These are phyloP conservation scores for Stromatinia cepivora DNA, from an alignment of 2,329 filamentous ascomycete genomes.

Conservation along the genomic window DNA sequence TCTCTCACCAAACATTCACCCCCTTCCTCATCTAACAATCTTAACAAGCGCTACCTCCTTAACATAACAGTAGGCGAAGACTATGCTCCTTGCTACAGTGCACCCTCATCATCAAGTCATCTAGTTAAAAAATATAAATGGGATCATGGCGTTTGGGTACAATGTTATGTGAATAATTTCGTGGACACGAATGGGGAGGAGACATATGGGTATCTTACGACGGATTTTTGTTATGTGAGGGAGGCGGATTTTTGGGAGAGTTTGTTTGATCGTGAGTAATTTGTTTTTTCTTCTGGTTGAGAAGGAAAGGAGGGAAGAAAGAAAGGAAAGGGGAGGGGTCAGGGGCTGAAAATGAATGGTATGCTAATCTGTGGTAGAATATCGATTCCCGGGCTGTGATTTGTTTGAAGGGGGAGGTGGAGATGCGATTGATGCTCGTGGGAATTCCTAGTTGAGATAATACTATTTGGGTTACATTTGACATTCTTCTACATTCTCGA, in stretches of 20 bases:
- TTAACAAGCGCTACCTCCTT: conserved; percentile 26
- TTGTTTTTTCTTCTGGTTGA: neutral
- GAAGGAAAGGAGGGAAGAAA: neutral
- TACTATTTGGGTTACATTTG: neutral
- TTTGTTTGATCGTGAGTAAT: conserved; percentile 29
- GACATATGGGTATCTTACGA: conserved; percentile 30
- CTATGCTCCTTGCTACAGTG: conserved; percentile 27
- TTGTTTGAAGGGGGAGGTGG: conserved; percentile 1
- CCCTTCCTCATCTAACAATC: neutral
- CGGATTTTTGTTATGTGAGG: conserved; percentile 33
- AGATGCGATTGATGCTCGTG: neutral
- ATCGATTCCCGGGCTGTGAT: conserved; percentile 8
- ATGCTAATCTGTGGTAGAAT: conserved; percentile 8
- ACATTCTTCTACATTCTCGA: neutral
- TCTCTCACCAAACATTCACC: neutral
- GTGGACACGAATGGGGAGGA: conserved; percentile 15
- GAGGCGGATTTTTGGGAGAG: conserved; percentile 31
- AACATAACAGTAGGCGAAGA: conserved; percentile 33
- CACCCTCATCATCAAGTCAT: neutral
- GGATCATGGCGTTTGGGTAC: conserved; percentile 17
- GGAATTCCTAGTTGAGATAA: neutral
- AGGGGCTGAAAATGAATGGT: neutral
- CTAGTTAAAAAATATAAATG: conserved; percentile 18
- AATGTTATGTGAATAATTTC: conserved; percentile 2
- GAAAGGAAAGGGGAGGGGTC: neutral